Evolutionary conservation across 441 rosid genomes (phyloP), one percentile per base, ranked within the genome.

Genomic region (Croton setiger): DNA sequence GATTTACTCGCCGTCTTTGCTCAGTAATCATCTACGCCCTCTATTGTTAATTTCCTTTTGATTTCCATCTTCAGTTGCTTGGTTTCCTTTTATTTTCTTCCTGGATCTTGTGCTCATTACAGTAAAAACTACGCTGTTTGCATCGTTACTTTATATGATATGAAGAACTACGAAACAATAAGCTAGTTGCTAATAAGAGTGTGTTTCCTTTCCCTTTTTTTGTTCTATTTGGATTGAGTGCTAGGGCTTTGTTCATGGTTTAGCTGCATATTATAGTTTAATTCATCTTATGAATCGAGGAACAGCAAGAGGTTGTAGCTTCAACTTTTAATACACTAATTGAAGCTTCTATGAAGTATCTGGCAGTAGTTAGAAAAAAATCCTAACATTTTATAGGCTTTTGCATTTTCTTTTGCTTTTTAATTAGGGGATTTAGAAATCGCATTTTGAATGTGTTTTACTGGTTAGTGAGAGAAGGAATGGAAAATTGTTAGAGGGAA

Each of bases 1-100:
- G 99, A 94, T 76, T 90, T 94, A 74, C 97, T 94, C 55, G 96
- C 99, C 18, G 86, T 94, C 63, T 94, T 92, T 68, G 79, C 98
- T 15, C 98, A 92, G 97, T 94, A 78, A 80, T 81, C 72, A 4
- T 55, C 51, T n/a, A 3, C 7, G 7, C 18, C 10, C 27, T 52
- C 27, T n/a, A 18, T 52, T 52, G 1, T 49, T 9, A 13, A 13
- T 7, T 33, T 41, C 36, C 56, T 31, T 2, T 20, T 12, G 15
- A 12, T 18, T 12, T 12, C 37, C 13, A 27, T 39, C 7, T 27
- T 66, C 67, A 12, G 11, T 27, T 48, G 9, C 36, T 14, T 8
- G 20, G 7, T 12, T 33, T 10, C 1, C 35, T 52, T n/a, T 6
- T 31, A 18, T 44, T 63, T 51, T 5, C 3, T 3, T 36, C 36